A percentile compares a stretch with the other conserved stretches of the same genome.
Conservation (phyloP, 176 grass and related monocot genomes). For the Oryza brachyantha region DNA sequence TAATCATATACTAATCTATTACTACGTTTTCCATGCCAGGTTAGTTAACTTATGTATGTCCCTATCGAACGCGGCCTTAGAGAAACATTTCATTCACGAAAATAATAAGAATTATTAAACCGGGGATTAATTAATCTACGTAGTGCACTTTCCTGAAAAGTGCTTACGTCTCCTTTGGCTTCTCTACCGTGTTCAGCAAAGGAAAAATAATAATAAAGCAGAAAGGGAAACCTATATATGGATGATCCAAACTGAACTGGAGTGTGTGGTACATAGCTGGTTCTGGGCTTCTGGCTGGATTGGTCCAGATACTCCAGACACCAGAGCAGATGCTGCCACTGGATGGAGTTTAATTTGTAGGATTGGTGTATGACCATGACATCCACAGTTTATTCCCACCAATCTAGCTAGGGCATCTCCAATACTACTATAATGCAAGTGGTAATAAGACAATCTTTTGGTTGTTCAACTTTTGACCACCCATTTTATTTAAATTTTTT, state of each 20-base stretch:
- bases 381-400: neutral
- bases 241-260: neutral
- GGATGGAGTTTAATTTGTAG: neutral
- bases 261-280: neutral
- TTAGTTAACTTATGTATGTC: too few relatives aligned
- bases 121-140: too few relatives aligned
- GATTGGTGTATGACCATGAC: neutral
- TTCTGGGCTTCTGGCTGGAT: neutral
- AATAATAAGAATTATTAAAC: too few relatives aligned
- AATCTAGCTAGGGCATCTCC: neutral
- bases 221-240: neutral
- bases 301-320: neutral
- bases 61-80: too few relatives aligned
- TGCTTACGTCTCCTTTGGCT: neutral
- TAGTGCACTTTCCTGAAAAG: constrained; percentile 2
- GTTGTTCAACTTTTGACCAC: too few relatives aligned
- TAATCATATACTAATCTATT: too few relatives aligned
- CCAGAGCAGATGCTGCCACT: neutral
- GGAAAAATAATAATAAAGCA: neutral
- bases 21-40: neutral
- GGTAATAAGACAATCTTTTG: too few relatives aligned
- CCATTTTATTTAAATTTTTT: too few relatives aligned
- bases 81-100: too few relatives aligned
- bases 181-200: neutral
- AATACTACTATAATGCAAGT: neutral